Evolutionary conservation across 495 filamentous ascomycete species (phyloP).

Genomic region (Hypoxylon fuscum): DNA sequence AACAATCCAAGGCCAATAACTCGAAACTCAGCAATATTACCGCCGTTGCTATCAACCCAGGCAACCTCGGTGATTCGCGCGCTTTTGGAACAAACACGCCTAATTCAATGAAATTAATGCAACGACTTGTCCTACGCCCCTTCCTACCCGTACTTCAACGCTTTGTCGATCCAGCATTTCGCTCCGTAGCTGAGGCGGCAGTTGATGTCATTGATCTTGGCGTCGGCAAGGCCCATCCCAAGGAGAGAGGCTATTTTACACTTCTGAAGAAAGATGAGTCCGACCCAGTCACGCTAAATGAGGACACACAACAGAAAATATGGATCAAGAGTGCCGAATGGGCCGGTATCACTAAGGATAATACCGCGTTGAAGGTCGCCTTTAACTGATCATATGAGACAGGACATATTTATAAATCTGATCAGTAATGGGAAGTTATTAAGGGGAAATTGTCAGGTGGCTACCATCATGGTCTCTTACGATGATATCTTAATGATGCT

Average conservation of each 20-base stretch:
- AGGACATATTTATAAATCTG: too few relatives aligned
- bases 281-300: constrained; percentile 46
- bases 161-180: constrained; percentile 18
- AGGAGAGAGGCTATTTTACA: constrained; percentile 52
- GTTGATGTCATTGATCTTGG: constrained; percentile 43
- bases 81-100: constrained; percentile 52
- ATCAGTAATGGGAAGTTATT: too few relatives aligned
- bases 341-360: constrained; percentile 23
- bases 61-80: constrained; percentile 55
- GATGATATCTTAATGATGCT: too few relatives aligned
- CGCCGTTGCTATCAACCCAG: constrained; percentile 56
- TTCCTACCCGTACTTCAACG: too few relatives aligned
- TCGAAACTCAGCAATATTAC: constrained; percentile 50
- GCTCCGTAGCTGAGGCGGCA: constrained; percentile 43
- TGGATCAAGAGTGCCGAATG: constrained; percentile 55
- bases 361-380: constrained; percentile 3
- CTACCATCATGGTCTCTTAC: too few relatives aligned
- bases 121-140: not conserved
- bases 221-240: constrained; percentile 27
- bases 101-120: constrained; percentile 22
- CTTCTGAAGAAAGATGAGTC: constrained; percentile 47
- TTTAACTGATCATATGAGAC: too few relatives aligned
- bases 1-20: constrained; percentile 40
- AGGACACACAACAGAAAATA: constrained; percentile 48
- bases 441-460: too few relatives aligned